Conservation (phyloP, 148 eudicot genomes). For the Dysphania ambrosioides region DNA sequence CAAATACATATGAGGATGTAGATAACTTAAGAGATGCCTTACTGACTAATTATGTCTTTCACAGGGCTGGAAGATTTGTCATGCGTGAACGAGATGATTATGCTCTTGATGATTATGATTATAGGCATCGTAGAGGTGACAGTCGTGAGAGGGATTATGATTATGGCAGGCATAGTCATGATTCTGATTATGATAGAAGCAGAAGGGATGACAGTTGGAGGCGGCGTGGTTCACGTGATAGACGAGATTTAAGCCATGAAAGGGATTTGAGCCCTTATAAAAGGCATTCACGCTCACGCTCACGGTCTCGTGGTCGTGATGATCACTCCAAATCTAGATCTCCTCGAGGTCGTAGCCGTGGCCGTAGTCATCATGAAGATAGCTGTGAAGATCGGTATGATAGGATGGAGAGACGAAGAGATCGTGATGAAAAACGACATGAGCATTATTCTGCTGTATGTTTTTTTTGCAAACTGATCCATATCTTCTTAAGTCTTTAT, state of each 20-base stretch:
- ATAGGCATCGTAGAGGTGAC: slow-evolving; percentile 65
- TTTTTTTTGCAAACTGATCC: not conserved
- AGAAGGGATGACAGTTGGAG: slow-evolving; percentile 85
- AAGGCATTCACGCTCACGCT: slow-evolving; percentile 66
- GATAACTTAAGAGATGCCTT: slow-evolving; percentile 32
- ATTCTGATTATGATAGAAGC: slow-evolving; percentile 83
- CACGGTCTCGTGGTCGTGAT: slow-evolving; percentile 77
- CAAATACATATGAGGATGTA: slow-evolving; percentile 36
- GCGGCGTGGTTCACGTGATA: slow-evolving; percentile 75
- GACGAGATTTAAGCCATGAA: slow-evolving; percentile 60
- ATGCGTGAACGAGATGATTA: slow-evolving; percentile 68
- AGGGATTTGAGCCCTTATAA: slow-evolving; percentile 67
- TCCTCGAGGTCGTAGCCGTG: slow-evolving; percentile 75
- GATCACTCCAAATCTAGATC: slow-evolving; percentile 70
- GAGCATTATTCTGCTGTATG: slow-evolving; percentile 68
- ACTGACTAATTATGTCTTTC: slow-evolving; percentile 38
- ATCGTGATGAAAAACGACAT: slow-evolving; percentile 70
- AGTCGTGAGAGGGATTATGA: slow-evolving; percentile 89
- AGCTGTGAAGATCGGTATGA: slow-evolving; percentile 64
- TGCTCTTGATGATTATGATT: slow-evolving; percentile 72
- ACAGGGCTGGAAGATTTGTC: slow-evolving; percentile 68
- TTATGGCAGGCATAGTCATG: slow-evolving; percentile 74
- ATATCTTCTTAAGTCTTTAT: not conserved
- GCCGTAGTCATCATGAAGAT: slow-evolving; percentile 82
- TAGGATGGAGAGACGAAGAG: slow-evolving; percentile 66